Evolutionary conservation across 371 early-diverging fungal genomes (phyloP), one percentile per base, ranked within the genome.

Genomic region (Synchytrium microbalum): DNA sequence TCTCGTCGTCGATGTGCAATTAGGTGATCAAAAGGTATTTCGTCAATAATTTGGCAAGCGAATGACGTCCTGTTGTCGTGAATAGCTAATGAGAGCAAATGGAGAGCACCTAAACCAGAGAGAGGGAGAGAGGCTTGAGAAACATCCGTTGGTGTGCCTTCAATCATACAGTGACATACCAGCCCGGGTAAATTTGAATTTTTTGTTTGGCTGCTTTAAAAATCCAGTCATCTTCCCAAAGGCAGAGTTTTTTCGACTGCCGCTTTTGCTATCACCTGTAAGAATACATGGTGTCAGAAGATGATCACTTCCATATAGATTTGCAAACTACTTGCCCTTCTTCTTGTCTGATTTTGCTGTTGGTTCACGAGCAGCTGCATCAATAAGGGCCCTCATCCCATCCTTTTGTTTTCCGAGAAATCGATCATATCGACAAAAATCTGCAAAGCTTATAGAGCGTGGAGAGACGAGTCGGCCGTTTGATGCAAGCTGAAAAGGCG

Each of bases 1-100:
- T 76, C 79, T 13, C 60, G 33, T 14, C 65, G 65, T 5, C 67
- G 61, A 61, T 74, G 76, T 64, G 76, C 77, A 28, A 62, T 59
- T 25, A 81, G 57, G 16, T 68, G 59, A 1, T 58, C 38, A 0
- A 67, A 31, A 3, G 73, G 56, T 13, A 81, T 54, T 13, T 70
- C 52, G 27, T 72, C 66, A 19, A 73, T 25, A 2, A 68, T 31
- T 23, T 51, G 14, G 27, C 57, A 46, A 2, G 62, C 65, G 27
- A 60, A 28, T 10, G 54, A 23, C 14, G 51, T 62, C 46, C 54
- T 38, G 56, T 59, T 31, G 46, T 68, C 69, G n/a, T 69, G 64
- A 2, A 68, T 62, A 19, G 69, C 69, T 13, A 68, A 28, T 46
- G n/a, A 5, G 13, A 68, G 30, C 10, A 32, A n/a, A 29, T 69